Base-by-base conservation (phyloP, 225 moss, liverwort and hornwort species). In the Thuidium tamariscinum region DNA sequence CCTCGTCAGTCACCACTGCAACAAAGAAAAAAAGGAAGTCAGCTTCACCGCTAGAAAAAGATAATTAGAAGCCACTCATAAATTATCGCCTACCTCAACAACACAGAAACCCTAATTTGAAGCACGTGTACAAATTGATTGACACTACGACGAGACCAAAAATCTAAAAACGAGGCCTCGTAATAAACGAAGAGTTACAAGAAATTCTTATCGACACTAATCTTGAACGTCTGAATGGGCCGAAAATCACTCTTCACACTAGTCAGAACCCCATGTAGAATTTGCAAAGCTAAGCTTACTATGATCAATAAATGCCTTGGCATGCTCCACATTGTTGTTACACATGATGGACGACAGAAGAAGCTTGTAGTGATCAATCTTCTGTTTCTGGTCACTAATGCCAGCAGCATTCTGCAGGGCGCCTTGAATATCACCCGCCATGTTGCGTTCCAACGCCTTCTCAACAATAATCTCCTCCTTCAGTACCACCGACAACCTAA, bases 1-100 rank as follows among this genome's bases (percentile, higher is more conserved):
- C 96, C 87, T 99, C 98, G 79, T 99, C 98, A 54, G 98, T 97
- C 87, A 97, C 96, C 97, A 99, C 98, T 96, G 95, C 92, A 87
- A 86, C 80, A 88, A 79, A 79, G 68, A 77, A 89, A 91, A n/a
- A 85, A 86, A 78, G 22, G 37, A 87, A 57, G 57, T 90, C 87
- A 92, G 90, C 72, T 89, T 85, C 72, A 81, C 32, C 81, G 85
- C 69, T 18, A 75, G 39, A 39, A 76, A 79, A 48, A 23, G 25
- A 21, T 30, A 27, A n/a, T 39, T 46, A 42, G 19, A 26, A 67
- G 12, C 5, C 73, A 16, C 51, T 63, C 41, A 44, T 12, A 17
- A 83, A 25, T 11, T 13, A 44, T 71, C 71, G 39, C 82, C 67
- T 68, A 60, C n/a, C 83, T 83, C 71, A 83, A 71, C 42, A 13